Conservation (phyloP, 345 rosid species). For the Linum trigynum region DNA sequence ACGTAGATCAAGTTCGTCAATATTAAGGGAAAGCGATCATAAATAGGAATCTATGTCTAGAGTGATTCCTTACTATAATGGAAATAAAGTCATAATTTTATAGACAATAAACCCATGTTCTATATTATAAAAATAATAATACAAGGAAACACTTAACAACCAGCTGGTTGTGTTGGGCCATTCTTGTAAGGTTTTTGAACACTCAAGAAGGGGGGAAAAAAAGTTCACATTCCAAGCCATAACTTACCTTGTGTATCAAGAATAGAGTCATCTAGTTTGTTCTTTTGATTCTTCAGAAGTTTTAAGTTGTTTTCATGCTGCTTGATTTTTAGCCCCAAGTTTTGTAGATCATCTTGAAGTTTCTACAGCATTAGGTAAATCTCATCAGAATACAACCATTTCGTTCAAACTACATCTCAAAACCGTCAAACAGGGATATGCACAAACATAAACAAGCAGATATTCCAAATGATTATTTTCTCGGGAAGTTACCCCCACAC, state of each 20-base stretch:
- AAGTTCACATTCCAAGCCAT: background rate
- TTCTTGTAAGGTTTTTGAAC: background rate
- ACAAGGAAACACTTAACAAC: background rate
- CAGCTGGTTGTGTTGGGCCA: background rate
- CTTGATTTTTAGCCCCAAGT: constrained; percentile 52
- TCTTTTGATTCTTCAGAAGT: constrained; percentile 38
- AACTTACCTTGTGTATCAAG: constrained; percentile 53
- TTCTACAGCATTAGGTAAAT: constrained; percentile 28
- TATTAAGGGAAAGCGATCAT: too few species aligned
- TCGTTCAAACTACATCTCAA: background rate
- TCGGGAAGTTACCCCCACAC: constrained; percentile 1
- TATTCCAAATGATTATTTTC: background rate
- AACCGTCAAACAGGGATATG: background rate
- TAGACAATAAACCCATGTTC: background rate
- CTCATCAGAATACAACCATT: background rate
- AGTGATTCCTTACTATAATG: too few species aligned
- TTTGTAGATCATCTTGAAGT: constrained; percentile 61
- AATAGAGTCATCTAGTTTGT: constrained; percentile 51
- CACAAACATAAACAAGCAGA: background rate
- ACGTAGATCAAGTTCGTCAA: too few species aligned
- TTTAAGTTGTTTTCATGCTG: constrained; percentile 53
- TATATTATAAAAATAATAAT: too few species aligned
- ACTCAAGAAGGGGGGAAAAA: background rate
- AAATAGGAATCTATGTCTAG: too few species aligned
- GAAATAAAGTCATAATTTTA: too few species aligned